Conservation (phyloP, 768 basidiomycete genomes). For the Lenzites betulinus region DNA sequence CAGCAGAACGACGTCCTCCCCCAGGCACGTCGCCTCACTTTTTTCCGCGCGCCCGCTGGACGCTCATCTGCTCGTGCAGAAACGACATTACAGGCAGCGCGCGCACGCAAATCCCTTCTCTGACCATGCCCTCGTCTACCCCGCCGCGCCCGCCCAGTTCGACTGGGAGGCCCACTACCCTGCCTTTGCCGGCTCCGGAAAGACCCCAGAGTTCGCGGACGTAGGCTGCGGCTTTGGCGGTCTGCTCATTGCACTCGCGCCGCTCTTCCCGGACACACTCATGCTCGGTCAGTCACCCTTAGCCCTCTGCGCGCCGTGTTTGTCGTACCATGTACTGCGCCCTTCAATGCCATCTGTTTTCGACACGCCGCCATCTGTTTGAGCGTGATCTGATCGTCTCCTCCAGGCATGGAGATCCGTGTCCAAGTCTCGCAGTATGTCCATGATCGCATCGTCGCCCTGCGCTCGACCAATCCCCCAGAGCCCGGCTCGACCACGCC, state of each 20-base stretch:
- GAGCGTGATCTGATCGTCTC: constrained; percentile 4
- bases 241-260: constrained; percentile 84
- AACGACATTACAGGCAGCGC: constrained; percentile 82
- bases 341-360: constrained; percentile 3
- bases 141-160: constrained; percentile 68
- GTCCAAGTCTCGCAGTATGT: constrained; percentile 97
- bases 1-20: constrained; percentile 31
- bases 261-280: constrained; percentile 85
- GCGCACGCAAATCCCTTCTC: constrained; percentile 88
- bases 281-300: constrained; percentile 75
- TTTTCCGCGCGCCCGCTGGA: background rate
- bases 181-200: constrained; percentile 54
- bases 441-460: constrained; percentile 88
- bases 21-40: constrained; percentile 30
- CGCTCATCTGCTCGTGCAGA: constrained; percentile 44
- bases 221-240: constrained; percentile 99
- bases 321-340: background rate
- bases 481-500: constrained; percentile 27
- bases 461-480: constrained; percentile 58
- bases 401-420: constrained; percentile 92
- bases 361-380: background rate
- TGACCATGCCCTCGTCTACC: constrained; percentile 88
- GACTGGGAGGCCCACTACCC: constrained; percentile 89
- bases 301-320: background rate
- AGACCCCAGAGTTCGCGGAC: constrained; percentile 91